Evolutionary conservation across 1,284 basidiomycete species (phyloP).

Genomic region (Phlebopus sp.): DNA sequence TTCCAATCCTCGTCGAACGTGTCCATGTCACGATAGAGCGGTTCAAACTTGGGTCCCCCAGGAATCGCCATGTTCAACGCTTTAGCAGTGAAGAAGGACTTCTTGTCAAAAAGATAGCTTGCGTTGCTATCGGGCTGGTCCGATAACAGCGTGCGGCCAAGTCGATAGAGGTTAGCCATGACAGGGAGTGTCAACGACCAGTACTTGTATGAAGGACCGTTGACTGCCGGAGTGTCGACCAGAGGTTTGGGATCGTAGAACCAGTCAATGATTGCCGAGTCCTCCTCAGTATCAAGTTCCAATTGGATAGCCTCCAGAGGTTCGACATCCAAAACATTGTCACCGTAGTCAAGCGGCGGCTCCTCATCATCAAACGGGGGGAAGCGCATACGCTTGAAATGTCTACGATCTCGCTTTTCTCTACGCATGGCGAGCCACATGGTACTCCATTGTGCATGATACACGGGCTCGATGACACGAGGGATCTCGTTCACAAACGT

Average conservation of each 20-base stretch:
- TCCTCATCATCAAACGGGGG: slow-evolving; percentile 99
- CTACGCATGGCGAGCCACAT: slow-evolving; percentile 99
- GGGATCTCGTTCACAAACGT: slow-evolving; percentile 99
- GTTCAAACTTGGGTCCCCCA: slow-evolving; percentile 98
- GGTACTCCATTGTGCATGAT: slow-evolving; percentile 98
- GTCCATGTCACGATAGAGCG: slow-evolving; percentile 93
- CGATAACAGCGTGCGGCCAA: slow-evolving; percentile 90
- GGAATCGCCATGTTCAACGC: slow-evolving; percentile 98
- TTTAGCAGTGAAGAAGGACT: slow-evolving; percentile 98
- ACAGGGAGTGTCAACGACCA: slow-evolving; percentile 92
- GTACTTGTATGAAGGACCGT: slow-evolving; percentile 91
- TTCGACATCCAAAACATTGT: slow-evolving; percentile 98
- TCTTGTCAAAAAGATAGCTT: slow-evolving; percentile 95
- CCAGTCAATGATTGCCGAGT: slow-evolving; percentile 95
- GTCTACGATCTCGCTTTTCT: slow-evolving; percentile 97
- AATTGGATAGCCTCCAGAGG: slow-evolving; percentile 98
- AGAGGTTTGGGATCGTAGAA: slow-evolving; percentile 98
- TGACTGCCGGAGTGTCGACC: slow-evolving; percentile 83
- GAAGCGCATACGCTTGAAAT: slow-evolving; percentile 99
- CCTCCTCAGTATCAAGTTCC: slow-evolving; percentile 93
- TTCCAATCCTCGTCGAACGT: slow-evolving; percentile 99
- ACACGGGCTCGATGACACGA: slow-evolving; percentile 94
- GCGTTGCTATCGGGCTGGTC: slow-evolving; percentile 91
- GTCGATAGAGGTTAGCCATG: slow-evolving; percentile 95
- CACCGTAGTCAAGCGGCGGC: slow-evolving; percentile 95